Base-by-base conservation (phyloP, 768 basidiomycete species). In the Ramaria rubella region DNA sequence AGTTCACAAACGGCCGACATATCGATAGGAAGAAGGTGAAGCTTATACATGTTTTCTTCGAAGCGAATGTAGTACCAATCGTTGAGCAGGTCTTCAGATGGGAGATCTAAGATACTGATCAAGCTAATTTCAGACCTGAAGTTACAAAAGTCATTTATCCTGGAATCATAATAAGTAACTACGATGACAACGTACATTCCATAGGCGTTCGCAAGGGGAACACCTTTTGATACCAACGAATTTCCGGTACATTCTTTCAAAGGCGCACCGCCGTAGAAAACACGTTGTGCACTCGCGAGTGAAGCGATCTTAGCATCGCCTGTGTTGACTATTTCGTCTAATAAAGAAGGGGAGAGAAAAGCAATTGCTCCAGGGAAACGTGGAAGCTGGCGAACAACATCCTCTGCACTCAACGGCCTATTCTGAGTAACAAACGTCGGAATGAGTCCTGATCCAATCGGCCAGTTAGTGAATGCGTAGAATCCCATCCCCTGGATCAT, bases 81-180 rank as follows among this genome's bases (percentile, higher is more conserved):
- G n/a, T 43, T 45, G 1, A 43, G 33, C 17, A 40, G 29, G 21
- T 45, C 14, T 42, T 33, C 24, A 8, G 43, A 24, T 19, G 43
- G 43, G 19, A 8, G 9, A 46, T 55, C 34, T 57, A 64, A 9
- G 1, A 23, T 17, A 9, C 45, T 42, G 7, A 66, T 29, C 36
- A 60, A 24, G 29, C 62, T 55, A 15, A 48, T 26, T 54, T 66
- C 65, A 7, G 64, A 62, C 53, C 65, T 66, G 27, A 24, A 11
- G 31, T 30, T 19, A 5, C 30, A 46, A 14, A n/a, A 29, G 27
- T 19, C 30, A 21, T 48, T 26, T 24, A 17, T 31, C 7, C 19
- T 24, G 19, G 44, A 27, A 26, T 49, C 12, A 14, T 11, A 23
- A 21, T 46, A 23, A 46, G 44, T 12, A 3, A 17, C 15, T 21